Base-by-base conservation (phyloP, 139 green algal genomes). In the Medakamo hakoo region DNA sequence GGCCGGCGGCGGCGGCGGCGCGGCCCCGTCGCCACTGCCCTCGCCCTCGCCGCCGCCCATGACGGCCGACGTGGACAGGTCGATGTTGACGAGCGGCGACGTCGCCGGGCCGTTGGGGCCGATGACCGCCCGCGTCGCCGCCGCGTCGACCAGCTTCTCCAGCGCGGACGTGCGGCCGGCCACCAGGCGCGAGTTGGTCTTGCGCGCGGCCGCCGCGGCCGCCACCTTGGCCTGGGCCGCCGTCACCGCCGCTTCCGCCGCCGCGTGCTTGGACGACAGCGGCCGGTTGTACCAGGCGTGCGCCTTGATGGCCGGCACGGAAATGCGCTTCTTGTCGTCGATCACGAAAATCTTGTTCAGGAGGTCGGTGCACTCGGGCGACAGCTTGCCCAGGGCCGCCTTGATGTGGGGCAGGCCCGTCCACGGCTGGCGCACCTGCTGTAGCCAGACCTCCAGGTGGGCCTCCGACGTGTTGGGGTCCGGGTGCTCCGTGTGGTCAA, bases 341-440 rank as follows among this genome's bases (percentile, higher is more conserved):
- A 89, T 68, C 24, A 80, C 69, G 59, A 92, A 88, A 71, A 92
- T 85, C 31, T 60, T 57, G 64, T 89, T 79, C 63, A 92, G 68
- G 70, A 92, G 71, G 68, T 90, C 81, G 40, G 74, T 77, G 62
- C 72, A 82, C 56, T 87, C 77, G 14, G 59, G 55, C 3, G 76
- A 77, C 58, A 86, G 67, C 68, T 79, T 76, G 55, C 77, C 69
- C 28, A 85, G 64, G 2, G 68, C 68, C 63, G 79, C 63, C 24
- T 68, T 68, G 64, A 83, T 85, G 70, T 79, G 71, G 21, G 78
- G 76, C 49, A 85, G 69, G 56, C 80, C 76, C 24, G 60, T 76
- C 78, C 78, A 84, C 27, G 52, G 64, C 49, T 72, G 70, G 24
- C 56, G 57, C 24, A 80, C 69, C 63, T 84, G 78, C 74, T 83